Conservation (phyloP, 108 stramenopile species). For the Nitzschia sp. region DNA sequence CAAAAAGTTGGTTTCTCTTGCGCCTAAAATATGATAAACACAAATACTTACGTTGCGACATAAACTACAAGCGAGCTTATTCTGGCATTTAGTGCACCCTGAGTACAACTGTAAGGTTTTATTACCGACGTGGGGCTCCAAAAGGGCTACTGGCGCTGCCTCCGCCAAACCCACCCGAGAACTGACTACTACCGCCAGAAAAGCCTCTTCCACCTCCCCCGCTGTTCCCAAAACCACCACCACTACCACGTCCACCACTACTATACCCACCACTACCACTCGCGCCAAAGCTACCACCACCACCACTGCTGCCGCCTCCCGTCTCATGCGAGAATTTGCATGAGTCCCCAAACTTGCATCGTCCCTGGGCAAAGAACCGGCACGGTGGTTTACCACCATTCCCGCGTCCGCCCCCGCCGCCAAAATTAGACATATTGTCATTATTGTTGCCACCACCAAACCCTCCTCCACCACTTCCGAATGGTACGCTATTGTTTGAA, state of each 20-base stretch:
- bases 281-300: conserved; percentile 16
- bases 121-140: background rate
- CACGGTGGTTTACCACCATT: conserved; percentile 49
- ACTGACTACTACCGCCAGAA: no score
- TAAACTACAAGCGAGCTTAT: background rate
- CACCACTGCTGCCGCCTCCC: conserved; percentile 15
- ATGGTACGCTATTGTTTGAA: conserved; percentile 25
- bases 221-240: background rate
- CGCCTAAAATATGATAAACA: background rate
- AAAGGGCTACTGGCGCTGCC: conserved; percentile 2
- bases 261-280: background rate
- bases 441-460: conserved; percentile 26
- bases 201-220: conserved; percentile 1
- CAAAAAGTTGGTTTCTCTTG: conserved; percentile 63
- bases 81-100: background rate
- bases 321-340: conserved; percentile 77
- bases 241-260: background rate
- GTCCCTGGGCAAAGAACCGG: conserved; percentile 75
- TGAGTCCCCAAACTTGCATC: conserved; percentile 63
- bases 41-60: no score
- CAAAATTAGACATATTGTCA: no score
- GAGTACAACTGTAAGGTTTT: background rate
- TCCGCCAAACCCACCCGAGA: conserved; percentile 1
- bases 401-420: conserved; percentile 11
- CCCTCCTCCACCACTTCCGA: conserved; percentile 15